phyloP scores from a whole-genome alignment of 73 alveolate species.

The Tetrahymena borealis region DNA sequence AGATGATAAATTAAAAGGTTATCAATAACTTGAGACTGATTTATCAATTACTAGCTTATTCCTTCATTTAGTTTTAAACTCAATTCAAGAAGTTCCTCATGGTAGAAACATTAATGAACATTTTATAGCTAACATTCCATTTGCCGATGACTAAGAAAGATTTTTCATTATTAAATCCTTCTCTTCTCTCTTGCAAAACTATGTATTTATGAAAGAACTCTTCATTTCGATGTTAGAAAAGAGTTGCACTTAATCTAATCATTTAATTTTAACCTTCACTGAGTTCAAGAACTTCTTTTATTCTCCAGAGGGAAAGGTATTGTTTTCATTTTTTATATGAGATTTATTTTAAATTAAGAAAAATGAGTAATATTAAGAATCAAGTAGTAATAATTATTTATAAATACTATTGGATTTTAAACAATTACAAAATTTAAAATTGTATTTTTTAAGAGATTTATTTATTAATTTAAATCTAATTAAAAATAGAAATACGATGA shows the following conservation, averaged over 20 bases:
- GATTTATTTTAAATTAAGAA: too few relatives aligned
- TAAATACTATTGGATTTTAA: too few relatives aligned
- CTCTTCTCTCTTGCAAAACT: not conserved
- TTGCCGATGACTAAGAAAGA: not conserved
- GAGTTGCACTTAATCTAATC: not conserved
- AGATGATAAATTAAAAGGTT: not conserved
- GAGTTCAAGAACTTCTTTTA: not conserved
- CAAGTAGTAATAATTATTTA: too few relatives aligned
- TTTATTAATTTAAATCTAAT: not conserved
- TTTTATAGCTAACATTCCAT: not conserved
- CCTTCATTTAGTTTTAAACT: not conserved
- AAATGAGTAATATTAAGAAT: too few relatives aligned
- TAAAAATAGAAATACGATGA: not conserved
- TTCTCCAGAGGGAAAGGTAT: not conserved
- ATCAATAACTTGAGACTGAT: not conserved
- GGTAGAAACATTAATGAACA: not conserved
- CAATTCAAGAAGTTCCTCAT: not conserved
- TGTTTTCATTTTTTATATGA: not conserved
- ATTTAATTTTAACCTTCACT: not conserved
- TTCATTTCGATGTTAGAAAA: not conserved
- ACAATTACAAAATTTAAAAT: not conserved
- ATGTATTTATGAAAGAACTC: not conserved
- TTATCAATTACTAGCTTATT: not conserved
- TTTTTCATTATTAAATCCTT: not conserved
- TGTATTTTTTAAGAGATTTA: not conserved